Evolutionary conservation across 345 rosid species (phyloP).

Genomic region (Salix exigua): DNA sequence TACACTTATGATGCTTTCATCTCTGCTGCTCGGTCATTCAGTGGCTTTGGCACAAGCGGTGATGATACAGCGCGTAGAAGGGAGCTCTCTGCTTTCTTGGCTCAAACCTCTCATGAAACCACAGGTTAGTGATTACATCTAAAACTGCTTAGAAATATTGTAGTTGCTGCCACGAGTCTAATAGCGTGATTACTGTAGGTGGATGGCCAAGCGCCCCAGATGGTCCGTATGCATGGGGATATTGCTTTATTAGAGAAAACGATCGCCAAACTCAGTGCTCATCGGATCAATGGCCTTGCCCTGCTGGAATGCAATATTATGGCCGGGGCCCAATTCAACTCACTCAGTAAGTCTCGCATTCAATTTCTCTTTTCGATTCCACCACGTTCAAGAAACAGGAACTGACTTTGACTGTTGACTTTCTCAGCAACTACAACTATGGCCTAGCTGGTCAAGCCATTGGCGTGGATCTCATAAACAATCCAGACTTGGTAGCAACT

Average conservation of each 20-base stretch:
- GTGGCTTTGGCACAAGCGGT: constrained; percentile 32
- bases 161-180: too few species aligned
- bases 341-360: constrained; percentile 36
- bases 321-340: constrained; percentile 64
- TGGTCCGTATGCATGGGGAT: constrained; percentile 61
- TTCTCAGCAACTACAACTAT: constrained; percentile 50
- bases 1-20: constrained; percentile 33
- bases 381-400: neutral
- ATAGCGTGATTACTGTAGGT: constrained; percentile 18
- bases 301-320: constrained; percentile 47
- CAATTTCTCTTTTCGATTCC: too few species aligned
- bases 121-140: constrained; percentile 10
- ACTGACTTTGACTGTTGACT: neutral
- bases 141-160: too few species aligned
- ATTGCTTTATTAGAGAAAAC: constrained; percentile 36
- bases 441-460: constrained; percentile 47
- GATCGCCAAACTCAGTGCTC: constrained; percentile 16
- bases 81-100: constrained; percentile 40
- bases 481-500: constrained; percentile 54
- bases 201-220: constrained; percentile 58
- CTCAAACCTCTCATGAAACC: constrained; percentile 40
- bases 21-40: constrained; percentile 20
- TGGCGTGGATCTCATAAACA: constrained; percentile 34
- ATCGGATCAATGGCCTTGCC: constrained; percentile 47
- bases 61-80: constrained; percentile 22